Base-by-base conservation (phyloP, 2,329 filamentous ascomycete species). In the Chaetomium sp. region DNA sequence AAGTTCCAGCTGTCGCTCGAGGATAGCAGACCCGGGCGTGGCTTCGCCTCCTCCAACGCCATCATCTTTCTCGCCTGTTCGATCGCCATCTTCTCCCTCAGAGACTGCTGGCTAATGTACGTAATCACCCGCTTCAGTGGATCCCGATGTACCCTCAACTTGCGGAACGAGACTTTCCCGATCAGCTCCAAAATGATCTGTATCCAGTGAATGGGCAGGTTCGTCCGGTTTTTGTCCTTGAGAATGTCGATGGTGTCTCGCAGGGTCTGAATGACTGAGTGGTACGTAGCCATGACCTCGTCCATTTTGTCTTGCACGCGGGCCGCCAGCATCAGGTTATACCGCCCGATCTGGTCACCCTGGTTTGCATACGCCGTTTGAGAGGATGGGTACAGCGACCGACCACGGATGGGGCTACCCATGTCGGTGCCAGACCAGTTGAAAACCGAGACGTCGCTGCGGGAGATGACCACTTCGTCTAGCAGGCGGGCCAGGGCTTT, bases 391-490 rank as follows among this genome's bases (percentile, higher is more conserved):
- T 70, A 69, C 45, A 70, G 53, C 1, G 67, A 68, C 37, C 68
- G 57, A 11, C 68, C 68, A 11, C 64, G 59, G 12, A 70, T 64
- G 6, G 66, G 63, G 35, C 67, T 70, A 4, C 67, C 67, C 49
- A 65, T 59, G 14, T 68, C 61, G 57, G 62, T 66, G 4, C 68
- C 67, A 6, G 62, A 62, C 68, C 68, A 70, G 55, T 69, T 69
- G 59, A 69, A 70, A 42, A 69, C 65, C 1, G 68, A 69, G 19
- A 70, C 60, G 42, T 70, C 68, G 52, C 68, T 67, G 34, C 62
- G 63, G 4, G 62, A 60, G 32, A 66, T 66, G 40, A 69, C 53
- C 8, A 68, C 63, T 47, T 68, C 64, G 36, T 69, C 66, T 6
- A 70, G 61, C 9, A 70, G 59, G 10, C 67, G 55, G 19, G 63